Percentiles rank a stretch among this genome's conserved stretches.
Evolutionary conservation across 1,284 basidiomycete genomes (phyloP).

Genomic region (Trichosporon sp.): DNA sequence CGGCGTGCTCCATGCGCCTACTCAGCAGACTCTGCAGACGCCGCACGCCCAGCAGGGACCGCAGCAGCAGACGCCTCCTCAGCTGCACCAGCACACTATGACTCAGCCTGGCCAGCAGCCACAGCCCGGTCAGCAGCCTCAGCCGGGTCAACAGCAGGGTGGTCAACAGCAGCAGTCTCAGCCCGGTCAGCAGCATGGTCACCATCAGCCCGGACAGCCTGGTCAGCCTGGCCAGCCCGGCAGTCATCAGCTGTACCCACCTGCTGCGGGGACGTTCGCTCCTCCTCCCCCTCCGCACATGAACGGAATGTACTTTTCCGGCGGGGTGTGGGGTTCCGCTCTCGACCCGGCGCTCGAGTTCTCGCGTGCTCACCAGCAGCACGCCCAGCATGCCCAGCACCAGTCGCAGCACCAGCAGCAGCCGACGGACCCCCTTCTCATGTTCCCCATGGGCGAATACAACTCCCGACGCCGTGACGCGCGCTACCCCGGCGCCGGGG

Average conservation of each 20-base stretch:
- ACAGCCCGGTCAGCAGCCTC: neutral
- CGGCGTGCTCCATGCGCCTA: neutral
- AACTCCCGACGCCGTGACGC: neutral
- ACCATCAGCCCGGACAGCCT: neutral
- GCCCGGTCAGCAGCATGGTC: neutral
- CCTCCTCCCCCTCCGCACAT: neutral
- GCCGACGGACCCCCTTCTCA: neutral
- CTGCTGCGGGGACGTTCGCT: neutral
- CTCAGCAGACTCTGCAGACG: neutral
- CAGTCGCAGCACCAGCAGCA: neutral
- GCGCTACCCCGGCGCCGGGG: neutral
- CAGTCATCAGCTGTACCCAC: neutral
- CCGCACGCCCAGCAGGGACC: neutral
- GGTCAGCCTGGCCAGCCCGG: neutral
- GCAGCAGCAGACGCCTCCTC: conserved; percentile 4
- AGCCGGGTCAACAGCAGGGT: neutral
- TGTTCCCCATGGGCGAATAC: neutral
- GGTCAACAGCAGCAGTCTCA: neutral
- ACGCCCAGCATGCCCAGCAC: conserved; percentile 1
- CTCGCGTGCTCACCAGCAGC: neutral
- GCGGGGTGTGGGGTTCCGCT: neutral
- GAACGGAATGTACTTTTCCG: conserved; percentile 17
- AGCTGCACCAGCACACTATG: neutral
- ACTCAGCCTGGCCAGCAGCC: conserved; percentile 2
- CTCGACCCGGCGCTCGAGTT: conserved; percentile 8